These are phyloP conservation scores for Curvularia eragrostidis DNA, from an alignment of 2,329 filamentous ascomycete genomes.

Conservation along the genomic window DNA sequence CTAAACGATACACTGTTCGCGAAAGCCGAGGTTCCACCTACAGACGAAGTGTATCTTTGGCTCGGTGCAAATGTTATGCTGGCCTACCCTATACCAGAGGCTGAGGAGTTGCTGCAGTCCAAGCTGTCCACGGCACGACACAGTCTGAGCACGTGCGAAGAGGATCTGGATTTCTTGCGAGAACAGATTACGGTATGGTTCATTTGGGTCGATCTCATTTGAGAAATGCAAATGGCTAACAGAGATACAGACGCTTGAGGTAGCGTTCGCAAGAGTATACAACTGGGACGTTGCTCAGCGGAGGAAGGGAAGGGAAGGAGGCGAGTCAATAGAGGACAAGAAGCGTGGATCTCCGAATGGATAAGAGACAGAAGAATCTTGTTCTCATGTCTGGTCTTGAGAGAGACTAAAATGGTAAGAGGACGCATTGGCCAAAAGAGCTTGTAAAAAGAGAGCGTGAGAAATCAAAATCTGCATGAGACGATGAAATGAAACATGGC, in stretches of 20 bases:
- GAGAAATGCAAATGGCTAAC: slow-evolving; percentile 18
- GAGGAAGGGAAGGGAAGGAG: slow-evolving; percentile 79
- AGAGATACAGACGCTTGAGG: slow-evolving; percentile 81
- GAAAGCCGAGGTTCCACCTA: slow-evolving; percentile 80
- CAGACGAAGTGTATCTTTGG: slow-evolving; percentile 95
- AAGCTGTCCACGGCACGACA: slow-evolving; percentile 81
- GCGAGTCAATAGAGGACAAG: slow-evolving; percentile 55
- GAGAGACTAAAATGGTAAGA: neutral
- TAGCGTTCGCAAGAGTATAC: slow-evolving; percentile 95
- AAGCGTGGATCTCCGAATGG: slow-evolving; percentile 37
- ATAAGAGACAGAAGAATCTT: neutral
- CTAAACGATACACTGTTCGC: slow-evolving; percentile 95
- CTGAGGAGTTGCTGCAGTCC: slow-evolving; percentile 75
- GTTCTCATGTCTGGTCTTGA: neutral
- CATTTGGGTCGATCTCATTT: neutral
- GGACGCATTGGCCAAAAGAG: neutral
- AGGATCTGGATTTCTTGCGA: slow-evolving; percentile 92
- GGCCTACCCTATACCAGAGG: slow-evolving; percentile 88
- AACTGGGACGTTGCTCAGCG: slow-evolving; percentile 99
- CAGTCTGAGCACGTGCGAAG: slow-evolving; percentile 86
- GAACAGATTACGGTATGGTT: slow-evolving; percentile 88
- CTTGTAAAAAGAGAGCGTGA: neutral
- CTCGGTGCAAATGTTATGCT: slow-evolving; percentile 99
- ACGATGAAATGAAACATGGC: neutral
- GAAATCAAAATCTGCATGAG: neutral